These are phyloP conservation scores for Trebouxiophyceae sp. DNA, from an alignment of 163 green algal genomes.

Conservation along the genomic window DNA sequence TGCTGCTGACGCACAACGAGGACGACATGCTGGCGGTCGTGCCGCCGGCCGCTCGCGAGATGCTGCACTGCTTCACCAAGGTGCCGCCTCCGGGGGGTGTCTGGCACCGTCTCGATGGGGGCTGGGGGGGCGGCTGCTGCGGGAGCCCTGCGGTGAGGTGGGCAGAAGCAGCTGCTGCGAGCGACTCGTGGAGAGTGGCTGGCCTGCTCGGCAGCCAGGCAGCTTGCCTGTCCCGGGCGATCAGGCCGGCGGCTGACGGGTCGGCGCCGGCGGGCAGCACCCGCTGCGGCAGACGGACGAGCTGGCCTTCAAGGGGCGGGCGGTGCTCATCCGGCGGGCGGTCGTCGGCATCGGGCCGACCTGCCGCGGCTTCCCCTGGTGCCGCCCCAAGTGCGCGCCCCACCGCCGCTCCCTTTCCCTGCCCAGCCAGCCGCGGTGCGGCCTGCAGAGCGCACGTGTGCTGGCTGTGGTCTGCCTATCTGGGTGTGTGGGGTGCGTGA, in stretches of 20 bases:
- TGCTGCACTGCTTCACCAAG: constrained; percentile 27
- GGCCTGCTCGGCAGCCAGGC: no score
- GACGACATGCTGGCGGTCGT: constrained; percentile 12
- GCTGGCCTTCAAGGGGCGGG: constrained; percentile 10
- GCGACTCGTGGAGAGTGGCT: no score
- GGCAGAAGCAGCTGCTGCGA: no score
- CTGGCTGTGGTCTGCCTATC: no score
- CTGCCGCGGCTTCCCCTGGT: constrained; percentile 13
- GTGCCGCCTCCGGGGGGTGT: background rate
- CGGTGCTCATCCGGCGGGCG: constrained; percentile 7
- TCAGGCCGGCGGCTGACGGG: no score
- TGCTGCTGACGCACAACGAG: constrained; percentile 15
- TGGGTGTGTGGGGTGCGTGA: no score
- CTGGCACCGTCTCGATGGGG: no score
- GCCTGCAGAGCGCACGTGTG: no score
- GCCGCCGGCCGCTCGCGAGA: constrained; percentile 14
- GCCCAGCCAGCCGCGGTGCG: no score
- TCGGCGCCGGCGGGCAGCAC: constrained; percentile 7
- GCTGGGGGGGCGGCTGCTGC: no score
- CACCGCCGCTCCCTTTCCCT: background rate
- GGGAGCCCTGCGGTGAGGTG: no score
- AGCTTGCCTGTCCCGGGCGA: no score
- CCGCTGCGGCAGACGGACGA: constrained; percentile 19
- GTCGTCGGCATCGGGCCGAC: constrained; percentile 20
- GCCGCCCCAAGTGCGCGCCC: constrained; percentile 7